A percentile compares a stretch with the other conserved stretches of the same genome.
Evolutionary conservation across 2,329 filamentous ascomycete species (phyloP).

Genomic region (Trichoderma sp.): DNA sequence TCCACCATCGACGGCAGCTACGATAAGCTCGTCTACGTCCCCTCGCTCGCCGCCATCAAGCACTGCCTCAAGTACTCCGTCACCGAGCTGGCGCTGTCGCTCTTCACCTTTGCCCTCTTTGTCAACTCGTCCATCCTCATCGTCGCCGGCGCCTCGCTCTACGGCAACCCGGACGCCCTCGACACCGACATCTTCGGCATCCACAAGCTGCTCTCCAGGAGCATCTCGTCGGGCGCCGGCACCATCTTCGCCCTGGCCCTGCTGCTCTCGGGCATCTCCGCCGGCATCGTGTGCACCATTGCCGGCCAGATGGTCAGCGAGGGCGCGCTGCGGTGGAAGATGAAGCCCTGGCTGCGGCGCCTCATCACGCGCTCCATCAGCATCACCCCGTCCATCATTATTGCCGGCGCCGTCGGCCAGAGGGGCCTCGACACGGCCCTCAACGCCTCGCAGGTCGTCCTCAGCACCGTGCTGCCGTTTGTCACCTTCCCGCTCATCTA

Average conservation of each 20-base stretch:
- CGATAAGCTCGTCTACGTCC: constrained; percentile 65
- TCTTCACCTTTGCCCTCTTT: constrained; percentile 83
- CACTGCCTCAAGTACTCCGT: constrained; percentile 75
- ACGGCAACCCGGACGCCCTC: constrained; percentile 60
- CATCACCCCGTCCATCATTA: constrained; percentile 80
- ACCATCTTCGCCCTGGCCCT: constrained; percentile 83
- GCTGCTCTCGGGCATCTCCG: constrained; percentile 76
- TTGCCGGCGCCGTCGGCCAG: constrained; percentile 75
- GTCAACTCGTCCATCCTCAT: constrained; percentile 84
- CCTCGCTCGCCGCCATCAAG: constrained; percentile 71
- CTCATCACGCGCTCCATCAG: constrained; percentile 77
- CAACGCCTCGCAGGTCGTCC: constrained; percentile 74
- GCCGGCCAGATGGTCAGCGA: constrained; percentile 87
- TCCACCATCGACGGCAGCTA: constrained; percentile 36
- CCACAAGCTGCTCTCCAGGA: constrained; percentile 68
- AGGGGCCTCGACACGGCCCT: constrained; percentile 71
- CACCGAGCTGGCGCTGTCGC: constrained; percentile 67
- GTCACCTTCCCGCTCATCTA: constrained; percentile 82
- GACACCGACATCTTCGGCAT: constrained; percentile 83
- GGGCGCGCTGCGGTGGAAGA: constrained; percentile 73
- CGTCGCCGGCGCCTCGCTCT: constrained; percentile 76
- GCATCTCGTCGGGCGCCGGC: constrained; percentile 73
- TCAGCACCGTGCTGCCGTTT: constrained; percentile 80
- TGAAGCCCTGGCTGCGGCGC: constrained; percentile 77
- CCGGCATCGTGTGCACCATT: constrained; percentile 87